These are phyloP conservation scores for Lipomyces spencermartinsiae DNA, from an alignment of 805 yeast genomes.

Conservation along the genomic window DNA sequence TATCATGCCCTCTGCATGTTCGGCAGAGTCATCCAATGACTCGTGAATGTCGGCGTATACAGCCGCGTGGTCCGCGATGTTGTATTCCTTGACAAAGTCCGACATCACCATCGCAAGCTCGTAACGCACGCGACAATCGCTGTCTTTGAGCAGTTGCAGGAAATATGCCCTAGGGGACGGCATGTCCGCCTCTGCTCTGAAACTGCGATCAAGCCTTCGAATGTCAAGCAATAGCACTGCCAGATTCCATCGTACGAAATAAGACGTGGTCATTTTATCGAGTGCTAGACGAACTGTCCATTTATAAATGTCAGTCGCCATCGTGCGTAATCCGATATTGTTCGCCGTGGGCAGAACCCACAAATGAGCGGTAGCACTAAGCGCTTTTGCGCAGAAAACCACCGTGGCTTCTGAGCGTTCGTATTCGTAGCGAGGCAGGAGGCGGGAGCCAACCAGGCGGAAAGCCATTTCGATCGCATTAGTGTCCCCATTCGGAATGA, in stretches of 20 bases:
- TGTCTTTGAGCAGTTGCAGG: conserved; percentile 12
- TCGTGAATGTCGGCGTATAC: conserved; percentile 17
- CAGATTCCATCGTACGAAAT: not conserved
- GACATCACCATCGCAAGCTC: not conserved
- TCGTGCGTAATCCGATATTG: not conserved
- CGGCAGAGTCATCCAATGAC: not conserved
- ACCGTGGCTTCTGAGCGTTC: conserved; percentile 32
- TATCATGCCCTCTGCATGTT: conserved; percentile 10
- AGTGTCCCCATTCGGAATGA: not conserved
- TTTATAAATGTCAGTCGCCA: conserved; percentile 7
- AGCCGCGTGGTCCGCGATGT: not conserved
- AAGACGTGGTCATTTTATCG: conserved; percentile 8
- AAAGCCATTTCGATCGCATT: not conserved
- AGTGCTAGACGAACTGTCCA: conserved; percentile 11
- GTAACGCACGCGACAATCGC: conserved; percentile 14
- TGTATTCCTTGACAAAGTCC: conserved; percentile 1
- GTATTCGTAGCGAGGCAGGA: conserved; percentile 23
- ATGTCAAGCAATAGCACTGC: conserved; percentile 12
- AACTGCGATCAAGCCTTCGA: not conserved
- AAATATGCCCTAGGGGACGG: conserved; percentile 16
- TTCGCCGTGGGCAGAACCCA: conserved; percentile 12
- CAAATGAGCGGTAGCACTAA: not conserved
- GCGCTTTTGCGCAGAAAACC: conserved; percentile 7
- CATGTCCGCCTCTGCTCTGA: not conserved
- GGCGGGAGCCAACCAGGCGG: conserved; percentile 18